Evolutionary conservation across 1,139 yeast species (phyloP).

Genomic region (Magnusiomyces tetraspermus): DNA sequence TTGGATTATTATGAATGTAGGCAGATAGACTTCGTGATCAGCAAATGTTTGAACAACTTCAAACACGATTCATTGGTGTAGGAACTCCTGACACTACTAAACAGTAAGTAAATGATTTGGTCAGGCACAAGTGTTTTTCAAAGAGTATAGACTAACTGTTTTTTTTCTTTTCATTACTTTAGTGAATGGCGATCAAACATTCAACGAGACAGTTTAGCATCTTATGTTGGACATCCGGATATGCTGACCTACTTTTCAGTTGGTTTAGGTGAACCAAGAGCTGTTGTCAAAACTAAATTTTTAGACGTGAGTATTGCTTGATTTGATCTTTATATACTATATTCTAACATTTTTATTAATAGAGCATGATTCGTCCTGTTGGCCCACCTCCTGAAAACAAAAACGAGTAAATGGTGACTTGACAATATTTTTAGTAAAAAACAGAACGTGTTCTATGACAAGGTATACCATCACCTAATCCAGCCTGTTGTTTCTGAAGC

Average conservation of each 20-base stretch:
- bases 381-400: constrained; percentile 22
- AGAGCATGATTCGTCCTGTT: constrained; percentile 46
- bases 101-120: constrained; percentile 27
- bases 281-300: constrained; percentile 40
- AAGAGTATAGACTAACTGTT: no score
- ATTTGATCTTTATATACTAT: neutral
- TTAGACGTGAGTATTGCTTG: constrained; percentile 36
- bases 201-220: constrained; percentile 64
- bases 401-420: neutral
- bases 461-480: constrained; percentile 23
- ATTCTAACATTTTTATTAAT: neutral
- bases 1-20: no score
- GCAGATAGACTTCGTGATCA: constrained; percentile 63
- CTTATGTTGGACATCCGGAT: constrained; percentile 61
- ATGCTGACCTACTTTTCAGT: constrained; percentile 58
- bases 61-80: constrained; percentile 56
- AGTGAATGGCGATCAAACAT: constrained; percentile 51
- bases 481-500: constrained; percentile 23
- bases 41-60: constrained; percentile 51
- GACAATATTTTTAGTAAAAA: constrained; percentile 18
- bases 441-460: constrained; percentile 35
- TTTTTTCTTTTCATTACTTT: no score
- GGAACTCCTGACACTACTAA: constrained; percentile 63
- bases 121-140: no score
- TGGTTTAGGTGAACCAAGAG: constrained; percentile 48